phyloP scores from a whole-genome alignment of 2,329 filamentous ascomycete genomes.

The Phialophora expanda region DNA sequence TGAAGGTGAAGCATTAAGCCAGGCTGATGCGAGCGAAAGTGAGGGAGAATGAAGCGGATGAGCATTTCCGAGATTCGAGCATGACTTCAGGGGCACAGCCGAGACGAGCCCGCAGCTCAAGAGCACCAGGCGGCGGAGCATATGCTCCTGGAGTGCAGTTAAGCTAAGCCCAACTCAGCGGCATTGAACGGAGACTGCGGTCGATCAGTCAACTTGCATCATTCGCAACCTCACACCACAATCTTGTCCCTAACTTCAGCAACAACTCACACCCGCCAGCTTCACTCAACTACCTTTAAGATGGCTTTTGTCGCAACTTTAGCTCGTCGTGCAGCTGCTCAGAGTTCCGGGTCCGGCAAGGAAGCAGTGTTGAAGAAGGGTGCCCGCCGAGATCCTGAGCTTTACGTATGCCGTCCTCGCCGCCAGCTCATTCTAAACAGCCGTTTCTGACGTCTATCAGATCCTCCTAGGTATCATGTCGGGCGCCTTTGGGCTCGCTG shows the following conservation, averaged over 20 bases:
- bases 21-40: constrained; percentile 19
- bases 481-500: constrained; percentile 82
- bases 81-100: constrained; percentile 6
- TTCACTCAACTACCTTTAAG: constrained; percentile 11
- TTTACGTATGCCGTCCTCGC: constrained; percentile 63
- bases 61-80: constrained; percentile 19
- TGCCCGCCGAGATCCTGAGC: constrained; percentile 73
- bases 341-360: constrained; percentile 54
- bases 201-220: constrained; percentile 6
- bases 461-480: constrained; percentile 91
- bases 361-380: constrained; percentile 58
- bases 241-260: constrained; percentile 8
- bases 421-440: not conserved
- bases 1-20: constrained; percentile 14
- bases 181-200: constrained; percentile 13
- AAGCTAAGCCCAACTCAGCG: constrained; percentile 12
- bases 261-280: constrained; percentile 7
- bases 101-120: not conserved
- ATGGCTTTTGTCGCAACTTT: constrained; percentile 28
- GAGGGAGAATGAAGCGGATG: constrained; percentile 23
- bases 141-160: not conserved
- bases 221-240: constrained; percentile 30
- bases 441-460: constrained; percentile 54
- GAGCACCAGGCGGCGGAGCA: not conserved
- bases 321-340: constrained; percentile 25